phyloP scores from a whole-genome alignment of 371 early-diverging fungal species.

The Mortierella sp. region DNA sequence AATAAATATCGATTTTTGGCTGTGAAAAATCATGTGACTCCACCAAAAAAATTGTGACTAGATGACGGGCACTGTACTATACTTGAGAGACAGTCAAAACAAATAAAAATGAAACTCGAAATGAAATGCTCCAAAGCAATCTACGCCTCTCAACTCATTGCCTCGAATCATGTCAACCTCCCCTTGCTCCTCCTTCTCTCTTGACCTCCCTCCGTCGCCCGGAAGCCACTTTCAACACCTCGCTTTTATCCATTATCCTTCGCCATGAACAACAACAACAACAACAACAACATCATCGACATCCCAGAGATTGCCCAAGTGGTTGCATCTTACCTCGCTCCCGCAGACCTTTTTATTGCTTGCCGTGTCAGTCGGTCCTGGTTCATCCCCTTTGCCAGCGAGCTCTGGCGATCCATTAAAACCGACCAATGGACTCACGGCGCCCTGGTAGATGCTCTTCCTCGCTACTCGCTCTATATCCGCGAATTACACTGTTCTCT shows the following conservation, averaged over 20 bases:
- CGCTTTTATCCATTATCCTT: background rate
- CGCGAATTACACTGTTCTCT: conserved; percentile 15
- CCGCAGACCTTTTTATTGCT: conserved; percentile 22
- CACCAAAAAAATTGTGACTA: too few species aligned
- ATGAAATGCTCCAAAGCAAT: too few species aligned
- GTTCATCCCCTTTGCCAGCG: conserved; percentile 29
- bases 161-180: too few species aligned
- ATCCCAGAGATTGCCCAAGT: conserved; percentile 1
- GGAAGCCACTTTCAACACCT: too few species aligned
- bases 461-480: conserved; percentile 21
- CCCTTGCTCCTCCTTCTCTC: too few species aligned
- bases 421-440: conserved; percentile 22
- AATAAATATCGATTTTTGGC: too few species aligned
- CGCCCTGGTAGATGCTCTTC: conserved; percentile 10
- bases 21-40: too few species aligned
- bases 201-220: background rate
- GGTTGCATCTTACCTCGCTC: conserved; percentile 11
- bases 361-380: conserved; percentile 15
- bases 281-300: conserved; percentile 4
- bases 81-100: background rate
- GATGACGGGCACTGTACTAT: too few species aligned
- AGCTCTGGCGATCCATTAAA: conserved; percentile 27
- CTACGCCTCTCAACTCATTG: too few species aligned
- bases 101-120: background rate
- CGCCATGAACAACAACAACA: background rate